Percentiles rank a stretch among this genome's conserved stretches.
Evolutionary conservation across 2,329 filamentous ascomycete genomes (phyloP).

Genomic region (Didymosphaeria variabile): DNA sequence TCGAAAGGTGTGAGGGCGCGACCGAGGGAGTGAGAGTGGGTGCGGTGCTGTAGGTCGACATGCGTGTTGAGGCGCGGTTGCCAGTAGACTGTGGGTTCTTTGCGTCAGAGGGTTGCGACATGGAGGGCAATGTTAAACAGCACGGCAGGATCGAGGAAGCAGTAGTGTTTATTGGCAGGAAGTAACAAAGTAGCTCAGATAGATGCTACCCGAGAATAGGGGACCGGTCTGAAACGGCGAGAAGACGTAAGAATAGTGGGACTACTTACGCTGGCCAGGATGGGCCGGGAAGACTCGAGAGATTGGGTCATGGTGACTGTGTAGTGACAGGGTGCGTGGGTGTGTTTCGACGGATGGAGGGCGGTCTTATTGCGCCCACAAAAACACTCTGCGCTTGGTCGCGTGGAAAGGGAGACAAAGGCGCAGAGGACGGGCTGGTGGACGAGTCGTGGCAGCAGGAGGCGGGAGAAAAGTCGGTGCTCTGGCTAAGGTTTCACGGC

Average conservation of each 20-base stretch:
- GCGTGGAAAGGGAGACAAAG: neutral
- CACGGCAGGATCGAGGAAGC: constrained; percentile 12
- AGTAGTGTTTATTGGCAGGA: constrained; percentile 24
- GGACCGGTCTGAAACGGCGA: constrained; percentile 39
- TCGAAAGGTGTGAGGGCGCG: constrained; percentile 54
- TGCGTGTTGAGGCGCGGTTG: constrained; percentile 54
- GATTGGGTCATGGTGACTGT: constrained; percentile 48
- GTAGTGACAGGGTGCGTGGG: constrained; percentile 9
- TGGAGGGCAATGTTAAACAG: constrained; percentile 21
- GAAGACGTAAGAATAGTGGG: constrained; percentile 30
- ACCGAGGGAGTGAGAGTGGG: constrained; percentile 62
- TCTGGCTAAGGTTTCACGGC: constrained; percentile 25
- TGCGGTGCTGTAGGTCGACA: constrained; percentile 61
- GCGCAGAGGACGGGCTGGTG: constrained; percentile 1
- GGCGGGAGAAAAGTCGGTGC: constrained; percentile 20
- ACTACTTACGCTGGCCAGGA: constrained; percentile 52
- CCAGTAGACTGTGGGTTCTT: constrained; percentile 41
- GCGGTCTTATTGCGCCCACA: constrained; percentile 14
- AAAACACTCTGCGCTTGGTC: constrained; percentile 1
- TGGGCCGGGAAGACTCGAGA: constrained; percentile 51
- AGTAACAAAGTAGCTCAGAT: constrained; percentile 22
- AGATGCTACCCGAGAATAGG: constrained; percentile 25
- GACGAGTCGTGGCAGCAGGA: constrained; percentile 11
- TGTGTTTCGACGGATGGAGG: constrained; percentile 19
- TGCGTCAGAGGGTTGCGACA: constrained; percentile 39